Evolutionary conservation across 768 basidiomycete genomes (phyloP).

Genomic region (Lyophyllum decastes): DNA sequence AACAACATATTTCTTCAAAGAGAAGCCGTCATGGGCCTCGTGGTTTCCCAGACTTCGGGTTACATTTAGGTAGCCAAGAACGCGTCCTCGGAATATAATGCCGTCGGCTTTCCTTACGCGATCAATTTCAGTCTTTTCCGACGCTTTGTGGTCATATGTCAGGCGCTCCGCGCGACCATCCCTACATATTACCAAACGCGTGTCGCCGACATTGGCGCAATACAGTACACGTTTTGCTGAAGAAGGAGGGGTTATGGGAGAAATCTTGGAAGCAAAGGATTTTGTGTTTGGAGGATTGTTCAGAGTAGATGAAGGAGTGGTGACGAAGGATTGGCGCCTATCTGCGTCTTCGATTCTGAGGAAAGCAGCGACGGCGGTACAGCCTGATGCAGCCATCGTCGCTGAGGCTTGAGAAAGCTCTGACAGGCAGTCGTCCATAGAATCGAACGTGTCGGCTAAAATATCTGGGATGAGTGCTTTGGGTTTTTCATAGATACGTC

Average conservation of each 20-base stretch:
- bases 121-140: conserved; percentile 11
- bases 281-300: background rate
- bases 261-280: background rate
- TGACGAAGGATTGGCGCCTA: conserved; percentile 9
- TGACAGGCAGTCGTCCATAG: conserved; percentile 13
- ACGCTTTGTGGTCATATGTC: conserved; percentile 18
- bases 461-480: conserved; percentile 12
- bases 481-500: conserved; percentile 9
- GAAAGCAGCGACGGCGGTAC: conserved; percentile 17
- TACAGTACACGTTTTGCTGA: conserved; percentile 14
- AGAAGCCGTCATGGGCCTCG: conserved; percentile 17
- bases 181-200: conserved; percentile 14
- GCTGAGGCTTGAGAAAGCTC: conserved; percentile 9
- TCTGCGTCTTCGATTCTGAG: conserved; percentile 15
- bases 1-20: conserved; percentile 16
- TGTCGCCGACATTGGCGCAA: conserved; percentile 16
- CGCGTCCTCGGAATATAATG: conserved; percentile 17
- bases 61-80: conserved; percentile 17
- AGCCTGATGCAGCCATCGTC: conserved; percentile 18
- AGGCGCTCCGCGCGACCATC: conserved; percentile 12
- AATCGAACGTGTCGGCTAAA: background rate
- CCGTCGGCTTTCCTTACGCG: conserved; percentile 15
- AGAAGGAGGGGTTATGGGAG: conserved; percentile 1
- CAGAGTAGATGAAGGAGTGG: background rate
- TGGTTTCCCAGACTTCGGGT: conserved; percentile 18